Base-by-base conservation (phyloP, 140 eudicot genomes). In the Oenanthe javanica region DNA sequence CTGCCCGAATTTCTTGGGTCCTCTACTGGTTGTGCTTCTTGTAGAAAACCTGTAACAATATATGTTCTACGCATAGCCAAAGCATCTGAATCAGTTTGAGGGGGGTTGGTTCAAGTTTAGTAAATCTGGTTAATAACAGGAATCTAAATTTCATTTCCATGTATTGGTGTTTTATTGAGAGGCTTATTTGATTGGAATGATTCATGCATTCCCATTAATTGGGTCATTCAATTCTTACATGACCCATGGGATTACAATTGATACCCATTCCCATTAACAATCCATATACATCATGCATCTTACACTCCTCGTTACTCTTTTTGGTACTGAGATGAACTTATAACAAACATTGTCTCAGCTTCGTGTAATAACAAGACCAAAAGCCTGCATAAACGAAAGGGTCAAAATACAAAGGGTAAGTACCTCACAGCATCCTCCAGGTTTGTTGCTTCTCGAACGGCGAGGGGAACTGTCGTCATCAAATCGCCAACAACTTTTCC, bases 401-500 rank as follows among this genome's bases (percentile, higher is more conserved):
- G 69, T 46, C 10, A 71, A 76, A 23, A 23, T 7, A 77, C 76
- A 76, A 69, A 43, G 57, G 72, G 49, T 66, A 47, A 64, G 63
- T 87, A 95, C 99, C 98, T 95, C 63, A 86, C 97, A 80, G 99
- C 97, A 78, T 95, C 99, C 86, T 89, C 99, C 78, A 95, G 92
- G 72, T 95, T 92, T 74, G 97, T 92, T 78, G 87, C 87, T 82
- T 95, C 99, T 72, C 91, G 94, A 67, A 95, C 98, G 81, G 86
- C 89, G 51, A 93, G 94, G 5, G 98, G 99, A 75, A 86, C 73
- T 69, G 91, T 87, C 47, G 99, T 95, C 99, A 95, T 93, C 79
- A 95, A 83, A 63, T 95, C 99, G 10, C 97, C 94, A 6, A 95
- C 94, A 77, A 95, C 93, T 87, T 89, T 92, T 76, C 99, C 99